These are phyloP conservation scores for Ligustrum vulgare DNA, from an alignment of 257 asterid genomes.

Conservation along the genomic window DNA sequence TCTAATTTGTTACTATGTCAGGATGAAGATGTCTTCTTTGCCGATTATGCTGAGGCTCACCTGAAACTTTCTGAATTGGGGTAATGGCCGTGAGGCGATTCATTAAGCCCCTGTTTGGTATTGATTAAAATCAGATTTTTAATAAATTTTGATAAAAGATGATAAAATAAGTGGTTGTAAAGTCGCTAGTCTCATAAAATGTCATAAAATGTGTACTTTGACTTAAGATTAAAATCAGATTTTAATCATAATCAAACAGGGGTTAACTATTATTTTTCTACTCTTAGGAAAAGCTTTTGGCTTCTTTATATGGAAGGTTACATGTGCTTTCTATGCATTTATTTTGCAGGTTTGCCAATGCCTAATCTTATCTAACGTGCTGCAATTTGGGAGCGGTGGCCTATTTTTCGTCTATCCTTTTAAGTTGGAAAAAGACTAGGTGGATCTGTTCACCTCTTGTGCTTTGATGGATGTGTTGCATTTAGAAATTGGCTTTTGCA, in stretches of 20 bases:
- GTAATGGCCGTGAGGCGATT: slow-evolving; percentile 31
- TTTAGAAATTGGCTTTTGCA: slow-evolving; percentile 21
- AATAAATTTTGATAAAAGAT: no score
- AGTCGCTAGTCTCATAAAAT: no score
- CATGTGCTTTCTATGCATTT: not conserved
- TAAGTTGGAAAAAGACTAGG: slow-evolving; percentile 4
- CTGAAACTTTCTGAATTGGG: slow-evolving; percentile 80
- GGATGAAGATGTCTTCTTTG: slow-evolving; percentile 89
- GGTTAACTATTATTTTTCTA: not conserved
- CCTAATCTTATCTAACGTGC: slow-evolving; percentile 30
- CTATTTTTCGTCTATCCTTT: slow-evolving; percentile 19
- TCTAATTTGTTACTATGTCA: slow-evolving; percentile 12
- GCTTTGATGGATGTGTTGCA: slow-evolving; percentile 24
- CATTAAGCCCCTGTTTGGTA: not conserved
- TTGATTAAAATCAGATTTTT: no score
- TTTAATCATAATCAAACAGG: no score
- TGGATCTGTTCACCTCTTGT: slow-evolving; percentile 12
- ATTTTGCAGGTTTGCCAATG: slow-evolving; percentile 58
- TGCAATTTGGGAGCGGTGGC: slow-evolving; percentile 8
- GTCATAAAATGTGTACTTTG: no score
- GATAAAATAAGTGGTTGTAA: no score
- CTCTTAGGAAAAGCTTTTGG: not conserved
- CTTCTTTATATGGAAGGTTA: not conserved
- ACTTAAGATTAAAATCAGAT: no score
- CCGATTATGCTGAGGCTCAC: slow-evolving; percentile 79